Base-by-base conservation (phyloP, 2,329 filamentous ascomycete species). In the Trichoderma asperellum region DNA sequence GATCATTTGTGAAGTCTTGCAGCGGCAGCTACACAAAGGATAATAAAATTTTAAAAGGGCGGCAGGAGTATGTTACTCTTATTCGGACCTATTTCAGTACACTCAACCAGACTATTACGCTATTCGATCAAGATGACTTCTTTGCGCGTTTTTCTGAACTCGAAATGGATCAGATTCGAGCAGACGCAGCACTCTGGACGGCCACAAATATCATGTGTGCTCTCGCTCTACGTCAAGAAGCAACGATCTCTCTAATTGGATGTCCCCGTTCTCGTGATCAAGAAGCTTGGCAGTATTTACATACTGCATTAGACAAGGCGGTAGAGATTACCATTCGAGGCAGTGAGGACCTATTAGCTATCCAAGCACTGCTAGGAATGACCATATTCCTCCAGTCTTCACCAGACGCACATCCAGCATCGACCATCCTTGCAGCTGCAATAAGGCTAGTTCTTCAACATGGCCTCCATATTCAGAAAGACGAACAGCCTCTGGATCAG, bases 141-240 rank as follows among this genome's bases (percentile, higher is more conserved):
- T 55, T 64, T 21, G 16, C 8, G 4, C 49, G 49, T 7, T 64
- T 64, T 55, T 37, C 61, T 5, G 47, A 55, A 40, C 61, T 64
- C 12, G 61, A 64, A 0, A 49, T 64, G 61, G 61, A 64, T 5
- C 61, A 64, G 27, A 55, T 64, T 10, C 32, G 61, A 12, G 61
- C 47, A 1, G 61, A 64, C 35, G 61, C 47, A 8, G 61, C 61
- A 35, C 49, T 64, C 1, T 64, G 61, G 61, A 64, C 61, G 4
- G 61, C 61, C 21, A 64, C 61, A 55, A 64, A 64, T 34, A 47
- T 64, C 21, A 64, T 64, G 47, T 64, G 61, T 40, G 61, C 61
- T 24, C 24, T 64, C 27, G 49, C 47, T 55, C 61, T 52, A 10
- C 61, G 61, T 18, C 61, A 64, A 32, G 7, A 37, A 35, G 18